These are phyloP conservation scores for Chernovozyma aurita DNA, from an alignment of 1,139 yeast species.

Conservation along the genomic window DNA sequence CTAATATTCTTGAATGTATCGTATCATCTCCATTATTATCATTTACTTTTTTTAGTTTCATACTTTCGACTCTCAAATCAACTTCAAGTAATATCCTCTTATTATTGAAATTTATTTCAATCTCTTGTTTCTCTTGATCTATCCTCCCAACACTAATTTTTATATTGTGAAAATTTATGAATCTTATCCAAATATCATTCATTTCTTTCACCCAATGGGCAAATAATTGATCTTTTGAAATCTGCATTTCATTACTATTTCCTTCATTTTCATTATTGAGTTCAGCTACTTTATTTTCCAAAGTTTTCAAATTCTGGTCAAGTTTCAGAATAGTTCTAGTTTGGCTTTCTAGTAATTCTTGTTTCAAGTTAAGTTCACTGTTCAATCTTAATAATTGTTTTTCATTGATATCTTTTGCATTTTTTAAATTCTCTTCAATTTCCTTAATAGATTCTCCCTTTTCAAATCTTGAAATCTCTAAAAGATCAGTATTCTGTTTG, in stretches of 20 bases:
- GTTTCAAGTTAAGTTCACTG: slow-evolving; percentile 3
- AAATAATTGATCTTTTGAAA: slow-evolving; percentile 13
- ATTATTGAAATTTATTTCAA: slow-evolving; percentile 3
- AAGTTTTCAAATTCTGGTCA: slow-evolving; percentile 12
- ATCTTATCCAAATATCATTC: slow-evolving; percentile 21
- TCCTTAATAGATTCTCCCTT: not conserved
- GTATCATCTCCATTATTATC: no score
- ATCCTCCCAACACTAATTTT: slow-evolving; percentile 7
- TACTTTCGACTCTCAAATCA: not conserved
- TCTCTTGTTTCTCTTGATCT: slow-evolving; percentile 8
- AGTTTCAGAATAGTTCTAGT: slow-evolving; percentile 4
- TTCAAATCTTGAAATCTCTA: not conserved
- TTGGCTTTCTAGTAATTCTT: slow-evolving; percentile 6
- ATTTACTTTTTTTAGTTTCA: not conserved
- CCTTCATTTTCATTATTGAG: not conserved
- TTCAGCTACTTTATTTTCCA: slow-evolving; percentile 10
- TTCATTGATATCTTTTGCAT: slow-evolving; percentile 1
- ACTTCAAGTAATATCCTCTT: not conserved
- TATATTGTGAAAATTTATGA: slow-evolving; percentile 12
- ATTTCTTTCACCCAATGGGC: slow-evolving; percentile 31
- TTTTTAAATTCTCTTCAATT: not conserved
- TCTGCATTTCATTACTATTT: not conserved
- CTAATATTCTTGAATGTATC: slow-evolving; percentile 8
- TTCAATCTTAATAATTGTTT: slow-evolving; percentile 3
- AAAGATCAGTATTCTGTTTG: not conserved